These are phyloP conservation scores for Trichoderma sp. DNA, from an alignment of 2,329 filamentous ascomycete genomes.

Conservation along the genomic window DNA sequence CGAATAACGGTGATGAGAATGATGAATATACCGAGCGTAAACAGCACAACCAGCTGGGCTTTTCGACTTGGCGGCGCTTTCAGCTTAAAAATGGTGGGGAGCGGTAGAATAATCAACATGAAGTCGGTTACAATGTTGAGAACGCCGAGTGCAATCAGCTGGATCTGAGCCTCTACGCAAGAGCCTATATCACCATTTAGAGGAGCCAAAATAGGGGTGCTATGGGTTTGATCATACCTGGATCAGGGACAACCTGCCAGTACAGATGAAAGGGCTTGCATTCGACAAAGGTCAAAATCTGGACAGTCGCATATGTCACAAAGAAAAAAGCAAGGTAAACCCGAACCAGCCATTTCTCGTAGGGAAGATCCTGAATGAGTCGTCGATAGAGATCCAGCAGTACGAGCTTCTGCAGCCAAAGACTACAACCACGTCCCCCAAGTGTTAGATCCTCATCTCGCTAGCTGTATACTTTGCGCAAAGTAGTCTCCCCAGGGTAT, in stretches of 20 bases:
- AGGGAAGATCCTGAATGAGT: conserved; percentile 33
- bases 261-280: conserved; percentile 56
- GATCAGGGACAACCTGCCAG: conserved; percentile 56
- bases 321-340: conserved; percentile 38
- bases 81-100: conserved; percentile 37
- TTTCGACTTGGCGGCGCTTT: conserved; percentile 40
- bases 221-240: conserved; percentile 35
- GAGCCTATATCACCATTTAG: conserved; percentile 29
- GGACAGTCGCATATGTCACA: conserved; percentile 39
- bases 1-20: conserved; percentile 46
- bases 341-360: conserved; percentile 35
- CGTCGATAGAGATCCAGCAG: conserved; percentile 37
- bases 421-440: conserved; percentile 27
- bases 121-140: conserved; percentile 43
- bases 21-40: conserved; percentile 46
- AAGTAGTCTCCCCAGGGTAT: background rate
- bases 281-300: conserved; percentile 43
- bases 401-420: conserved; percentile 39
- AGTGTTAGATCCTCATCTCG: background rate
- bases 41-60: conserved; percentile 40
- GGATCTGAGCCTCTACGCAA: conserved; percentile 40
- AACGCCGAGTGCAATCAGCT: conserved; percentile 41
- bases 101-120: conserved; percentile 36
- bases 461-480: background rate
- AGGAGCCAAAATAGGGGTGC: background rate